phyloP scores from a whole-genome alignment of 768 basidiomycete genomes.

The Sarcomyxa edulis region DNA sequence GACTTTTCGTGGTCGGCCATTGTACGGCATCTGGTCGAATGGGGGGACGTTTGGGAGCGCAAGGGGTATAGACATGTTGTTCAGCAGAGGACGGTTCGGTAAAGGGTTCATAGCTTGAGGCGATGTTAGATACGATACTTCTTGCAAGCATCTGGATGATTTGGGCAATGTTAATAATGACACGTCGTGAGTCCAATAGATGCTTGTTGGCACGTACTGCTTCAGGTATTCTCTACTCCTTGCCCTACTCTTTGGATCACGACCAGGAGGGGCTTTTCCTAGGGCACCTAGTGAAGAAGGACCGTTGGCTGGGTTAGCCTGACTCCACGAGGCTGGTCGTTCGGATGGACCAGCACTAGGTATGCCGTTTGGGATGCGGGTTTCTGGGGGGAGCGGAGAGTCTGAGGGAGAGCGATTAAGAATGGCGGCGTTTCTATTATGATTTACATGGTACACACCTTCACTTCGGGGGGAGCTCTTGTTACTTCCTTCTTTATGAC shows the following conservation, averaged over 20 bases:
- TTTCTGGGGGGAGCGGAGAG: slow-evolving; percentile 63
- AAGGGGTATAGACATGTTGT: slow-evolving; percentile 58
- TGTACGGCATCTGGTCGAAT: slow-evolving; percentile 70
- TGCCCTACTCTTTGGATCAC: slow-evolving; percentile 94
- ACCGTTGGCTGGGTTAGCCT: slow-evolving; percentile 41
- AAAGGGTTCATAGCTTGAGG: slow-evolving; percentile 97
- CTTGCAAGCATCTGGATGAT: slow-evolving; percentile 79
- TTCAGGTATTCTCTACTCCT: slow-evolving; percentile 95
- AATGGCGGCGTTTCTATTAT: slow-evolving; percentile 2
- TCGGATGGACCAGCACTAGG: slow-evolving; percentile 38
- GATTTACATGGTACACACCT: slow-evolving; percentile 36
- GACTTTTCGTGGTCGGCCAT: slow-evolving; percentile 76
- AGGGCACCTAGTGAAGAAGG: slow-evolving; percentile 34
- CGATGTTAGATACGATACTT: slow-evolving; percentile 96
- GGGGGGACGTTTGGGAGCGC: slow-evolving; percentile 67
- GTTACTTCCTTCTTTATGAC: slow-evolving; percentile 75
- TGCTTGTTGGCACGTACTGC: slow-evolving; percentile 70
- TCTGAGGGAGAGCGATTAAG: slow-evolving; percentile 36
- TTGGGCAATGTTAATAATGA: slow-evolving; percentile 9
- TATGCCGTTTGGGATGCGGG: slow-evolving; percentile 58
- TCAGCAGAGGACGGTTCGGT: slow-evolving; percentile 76
- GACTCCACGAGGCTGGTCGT: slow-evolving; percentile 54
- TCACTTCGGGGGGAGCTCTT: slow-evolving; percentile 84
- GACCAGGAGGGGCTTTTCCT: slow-evolving; percentile 71
- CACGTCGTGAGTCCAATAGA: slow-evolving; percentile 6